Base-by-base conservation (phyloP, 2,329 filamentous ascomycete genomes). In the Cladosporium sp. region DNA sequence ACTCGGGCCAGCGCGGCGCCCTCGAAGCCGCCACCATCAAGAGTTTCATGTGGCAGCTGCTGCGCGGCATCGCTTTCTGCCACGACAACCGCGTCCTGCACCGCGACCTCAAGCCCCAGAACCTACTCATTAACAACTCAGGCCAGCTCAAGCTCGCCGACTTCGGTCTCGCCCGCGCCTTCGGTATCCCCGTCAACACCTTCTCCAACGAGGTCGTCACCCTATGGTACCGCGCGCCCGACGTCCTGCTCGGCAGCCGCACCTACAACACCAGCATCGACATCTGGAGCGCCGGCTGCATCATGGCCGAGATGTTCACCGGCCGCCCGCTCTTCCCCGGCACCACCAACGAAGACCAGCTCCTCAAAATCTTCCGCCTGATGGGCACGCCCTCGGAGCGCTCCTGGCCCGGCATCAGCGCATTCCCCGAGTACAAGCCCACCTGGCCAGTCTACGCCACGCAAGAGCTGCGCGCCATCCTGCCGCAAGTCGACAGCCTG, bases 201-300 rank as follows among this genome's bases (percentile, higher is more conserved):
- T 98, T 98, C 80, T 96, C 92, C 62, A 98, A 98, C 78, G 94
- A 98, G 80, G 94, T 98, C 66, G 94, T 98, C 52, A 98, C 95
- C 0, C 85, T 98, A 21, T 98, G 94, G 94, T 99, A 99, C 79
- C 91, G 95, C 52, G 95, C 95, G 0, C 95, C 95, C 0, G 95
- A 99, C 74, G 95, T 99, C 57, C 86, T 99, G 61, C 86, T 99
- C 55, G 95, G 95, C 62, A 95, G 91, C 74, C 85, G 95, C 71
- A 98, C 95, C 26, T 99, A 99, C 83, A 99, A 97, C 81, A 99
- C 95, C n/a, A 96, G 92, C 80, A 98, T 99, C 78, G 95, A 99
- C 76, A 98, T 99, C 77, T 99, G 95, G 95, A 97, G 92, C 7
- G 95, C 95, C 7, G 95, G 95, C 65, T 99, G 95, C 79, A 99